Base-by-base conservation (phyloP, 352 stramenopile genomes). In the Globisporangium sylvaticum region DNA sequence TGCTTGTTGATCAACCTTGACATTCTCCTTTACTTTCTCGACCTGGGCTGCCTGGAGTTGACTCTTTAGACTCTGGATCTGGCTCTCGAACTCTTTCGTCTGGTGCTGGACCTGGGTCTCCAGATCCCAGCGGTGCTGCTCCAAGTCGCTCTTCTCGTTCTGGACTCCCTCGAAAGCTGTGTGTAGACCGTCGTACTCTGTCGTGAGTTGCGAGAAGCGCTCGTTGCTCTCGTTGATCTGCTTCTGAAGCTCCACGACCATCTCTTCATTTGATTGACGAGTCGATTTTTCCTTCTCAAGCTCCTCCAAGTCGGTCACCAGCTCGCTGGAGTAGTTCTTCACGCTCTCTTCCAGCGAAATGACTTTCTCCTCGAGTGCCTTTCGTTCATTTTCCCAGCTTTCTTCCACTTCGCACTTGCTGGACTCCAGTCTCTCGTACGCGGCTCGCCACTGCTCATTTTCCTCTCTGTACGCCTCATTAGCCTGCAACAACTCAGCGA, bases 141-240 rank as follows among this genome's bases (percentile, higher is more conserved):
- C 68, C 20, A 64, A 53, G n/a, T 63, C 71, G 1, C 48, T 69
- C 52, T 32, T 81, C 25, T 71, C 68, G 22, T 65, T 66, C n/a
- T 76, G 67, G 0, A 74, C 58, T 18, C 78, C 69, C 54, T 89
- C 52, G 32, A 76, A 80, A 5, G 79, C 67, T 2, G 72, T 57
- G 44, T 71, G 72, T 1, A 89, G 74, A 1, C 59, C 68, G 55
- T 90, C 79, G 62, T 87, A 91, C 68, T 89, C 78, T 1, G 52
- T 62, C 39, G 72, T 84, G 34, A 89, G 72, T 57, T 90, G 81
- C 0, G 70, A 56, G 58, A 89, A 91, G 3, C 80, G 75, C 55
- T 82, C 68, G 39, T 88, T 84, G 53, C 74, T 64, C n/a, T 89
- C 79, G 61, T 86, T 75, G 10, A 91, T 58, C 60, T 86, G 77